Conservation (phyloP, 139 green algal genomes). For the Chlorella sorokiniana region DNA sequence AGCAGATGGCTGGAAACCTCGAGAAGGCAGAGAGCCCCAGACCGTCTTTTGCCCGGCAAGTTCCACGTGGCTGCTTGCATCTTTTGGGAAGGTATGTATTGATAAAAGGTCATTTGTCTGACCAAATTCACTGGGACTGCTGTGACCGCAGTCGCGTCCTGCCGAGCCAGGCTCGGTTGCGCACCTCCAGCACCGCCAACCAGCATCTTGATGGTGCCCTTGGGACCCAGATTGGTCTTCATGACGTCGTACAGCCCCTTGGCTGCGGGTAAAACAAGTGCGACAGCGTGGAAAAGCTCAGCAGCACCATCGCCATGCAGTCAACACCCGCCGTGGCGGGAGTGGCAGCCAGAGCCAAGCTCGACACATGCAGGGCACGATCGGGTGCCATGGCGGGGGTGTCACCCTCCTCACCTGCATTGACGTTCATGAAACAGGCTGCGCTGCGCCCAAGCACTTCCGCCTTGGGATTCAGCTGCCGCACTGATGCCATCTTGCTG, state of each 20-base stretch:
- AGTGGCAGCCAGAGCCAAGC: not conserved
- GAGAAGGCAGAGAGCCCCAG: not conserved
- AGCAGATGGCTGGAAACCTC: not conserved
- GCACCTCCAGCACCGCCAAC: slow-evolving; percentile 88
- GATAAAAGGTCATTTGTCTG: too few relatives aligned
- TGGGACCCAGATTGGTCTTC: slow-evolving; percentile 96
- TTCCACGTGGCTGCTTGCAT: too few relatives aligned
- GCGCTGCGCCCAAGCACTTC: slow-evolving; percentile 89
- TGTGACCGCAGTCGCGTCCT: not conserved
- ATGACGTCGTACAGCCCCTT: slow-evolving; percentile 99
- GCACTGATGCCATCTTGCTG: slow-evolving; percentile 76
- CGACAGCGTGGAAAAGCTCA: too few relatives aligned
- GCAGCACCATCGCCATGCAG: too few relatives aligned
- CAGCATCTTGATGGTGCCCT: slow-evolving; percentile 99
- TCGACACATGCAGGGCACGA: not conserved
- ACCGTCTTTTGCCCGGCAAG: too few relatives aligned
- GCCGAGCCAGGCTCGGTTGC: not conserved
- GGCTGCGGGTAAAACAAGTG: slow-evolving; percentile 36
- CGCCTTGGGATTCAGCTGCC: slow-evolving; percentile 93
- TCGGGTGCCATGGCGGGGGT: not conserved
- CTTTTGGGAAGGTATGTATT: too few relatives aligned
- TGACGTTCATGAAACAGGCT: slow-evolving; percentile 99
- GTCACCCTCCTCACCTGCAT: slow-evolving; percentile 59
- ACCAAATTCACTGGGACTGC: not conserved
- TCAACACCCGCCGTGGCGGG: not conserved